Base-by-base conservation (phyloP, 2,329 filamentous ascomycete genomes). In the Ascochyta viciae-villosae region DNA sequence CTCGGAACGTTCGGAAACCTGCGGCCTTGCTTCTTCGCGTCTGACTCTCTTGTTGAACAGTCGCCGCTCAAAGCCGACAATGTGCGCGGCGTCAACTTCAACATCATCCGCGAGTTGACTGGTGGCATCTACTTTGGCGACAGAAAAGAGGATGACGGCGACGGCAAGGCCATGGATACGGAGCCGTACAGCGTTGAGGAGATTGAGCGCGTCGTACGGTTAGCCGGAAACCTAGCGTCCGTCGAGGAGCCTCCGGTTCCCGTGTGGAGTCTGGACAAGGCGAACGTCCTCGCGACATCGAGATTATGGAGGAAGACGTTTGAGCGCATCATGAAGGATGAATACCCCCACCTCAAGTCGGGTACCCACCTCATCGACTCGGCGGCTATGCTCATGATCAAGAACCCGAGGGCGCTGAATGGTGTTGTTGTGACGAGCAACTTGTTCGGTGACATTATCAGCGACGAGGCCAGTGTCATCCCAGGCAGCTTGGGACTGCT, bases 361-460 rank as follows among this genome's bases (percentile, higher is more conserved):
- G 86, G 88, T 63, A 94, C 96, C 76, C 93, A 98, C 76, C 85
- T 98, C 46, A 96, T 98, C 74, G 94, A 98, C 80, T 91, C 87
- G 53, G 94, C 94, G n/a, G 94, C 94, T 63, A 97, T 98, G 93
- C 82, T 97, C 67, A 92, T 98, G 89, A 86, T 98, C 73, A 97
- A 96, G 88, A 94, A 93, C 78, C 94, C 94, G 9, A 83, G 88
- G 10, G 86, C 87, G 22, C 83, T 98, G 49, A 98, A 97, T 75
- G 95, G 94, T 50, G 87, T 98, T 33, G 86, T 98, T 42, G 88
- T 98, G 62, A 96, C 93, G 12, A 93, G 89, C 82, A 99, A 98
- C 78, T 76, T 98, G 66, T 96, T 96, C 74, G 95, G 94, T 61
- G 94, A 98, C 77, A 98, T 98, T 74, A 92, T 99, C 73, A 91